Percentiles rank a stretch among this genome's conserved stretches.
phyloP scores from a whole-genome alignment of 2,329 filamentous ascomycete genomes.

The Botrytis porri region DNA sequence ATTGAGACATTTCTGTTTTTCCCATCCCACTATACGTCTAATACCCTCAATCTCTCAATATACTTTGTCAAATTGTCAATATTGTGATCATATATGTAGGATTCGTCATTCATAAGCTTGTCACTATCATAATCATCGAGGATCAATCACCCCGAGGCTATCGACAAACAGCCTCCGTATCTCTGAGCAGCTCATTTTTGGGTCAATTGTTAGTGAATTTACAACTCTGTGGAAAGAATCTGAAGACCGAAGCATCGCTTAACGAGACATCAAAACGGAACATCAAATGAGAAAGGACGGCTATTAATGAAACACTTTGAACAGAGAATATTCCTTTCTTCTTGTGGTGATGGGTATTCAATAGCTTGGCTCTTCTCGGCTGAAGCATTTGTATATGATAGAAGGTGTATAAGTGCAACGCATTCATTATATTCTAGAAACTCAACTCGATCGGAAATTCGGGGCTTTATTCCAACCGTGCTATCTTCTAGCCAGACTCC shows the following conservation, averaged over 20 bases:
- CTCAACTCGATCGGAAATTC: neutral
- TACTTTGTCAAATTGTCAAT: neutral
- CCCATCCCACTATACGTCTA: neutral
- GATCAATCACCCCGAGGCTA: too few species aligned
- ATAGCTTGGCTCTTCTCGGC: neutral
- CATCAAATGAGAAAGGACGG: neutral
- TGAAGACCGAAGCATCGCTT: neutral
- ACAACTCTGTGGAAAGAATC: neutral
- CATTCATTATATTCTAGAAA: neutral
- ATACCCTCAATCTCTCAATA: neutral
- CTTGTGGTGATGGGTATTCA: neutral
- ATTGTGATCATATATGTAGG: neutral
- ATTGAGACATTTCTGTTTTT: neutral
- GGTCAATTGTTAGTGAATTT: neutral
- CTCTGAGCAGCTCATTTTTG: too few species aligned
- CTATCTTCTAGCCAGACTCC: neutral
- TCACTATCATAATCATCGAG: too few species aligned
- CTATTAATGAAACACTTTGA: neutral
- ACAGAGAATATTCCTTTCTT: neutral
- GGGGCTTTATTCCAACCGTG: too few species aligned
- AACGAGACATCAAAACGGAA: neutral
- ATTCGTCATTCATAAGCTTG: neutral
- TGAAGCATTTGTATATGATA: accelerated
- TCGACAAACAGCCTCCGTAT: too few species aligned
- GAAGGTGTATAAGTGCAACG: neutral